Conservation (phyloP, 192 early-diverging fungal genomes). For the Entomortierella beljakovae region DNA sequence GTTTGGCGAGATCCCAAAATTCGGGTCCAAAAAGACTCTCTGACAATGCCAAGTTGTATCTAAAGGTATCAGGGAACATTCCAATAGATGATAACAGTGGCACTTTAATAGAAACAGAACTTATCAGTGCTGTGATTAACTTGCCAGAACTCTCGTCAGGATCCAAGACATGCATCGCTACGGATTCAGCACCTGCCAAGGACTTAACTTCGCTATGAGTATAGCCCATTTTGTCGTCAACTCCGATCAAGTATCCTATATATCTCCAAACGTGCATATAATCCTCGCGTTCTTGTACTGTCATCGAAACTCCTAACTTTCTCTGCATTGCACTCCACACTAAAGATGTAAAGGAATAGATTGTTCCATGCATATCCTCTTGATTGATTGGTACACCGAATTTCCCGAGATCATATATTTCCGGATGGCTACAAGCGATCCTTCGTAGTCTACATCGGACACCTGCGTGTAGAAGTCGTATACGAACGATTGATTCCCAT, state of each 20-base stretch:
- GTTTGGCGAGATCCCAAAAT: slow-evolving; percentile 12
- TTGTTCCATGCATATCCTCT: slow-evolving; percentile 37
- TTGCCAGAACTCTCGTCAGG: slow-evolving; percentile 15
- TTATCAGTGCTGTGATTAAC: slow-evolving; percentile 2
- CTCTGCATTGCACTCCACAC: slow-evolving; percentile 36
- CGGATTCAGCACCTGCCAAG: slow-evolving; percentile 38
- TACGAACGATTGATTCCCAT: slow-evolving; percentile 42
- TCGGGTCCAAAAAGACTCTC: slow-evolving; percentile 15
- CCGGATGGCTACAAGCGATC: slow-evolving; percentile 21
- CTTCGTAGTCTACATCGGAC: slow-evolving; percentile 27
- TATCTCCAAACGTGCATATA: slow-evolving; percentile 64
- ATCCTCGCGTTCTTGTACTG: slow-evolving; percentile 46
- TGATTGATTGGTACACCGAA: slow-evolving; percentile 51
- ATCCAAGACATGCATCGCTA: slow-evolving; percentile 19
- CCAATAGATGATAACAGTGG: not conserved
- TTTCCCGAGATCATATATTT: slow-evolving; percentile 19
- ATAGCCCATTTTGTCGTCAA: slow-evolving; percentile 33
- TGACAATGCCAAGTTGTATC: slow-evolving; percentile 21
- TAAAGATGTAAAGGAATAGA: slow-evolving; percentile 36
- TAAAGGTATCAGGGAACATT: slow-evolving; percentile 11
- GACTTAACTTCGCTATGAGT: not conserved
- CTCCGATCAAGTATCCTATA: slow-evolving; percentile 61
- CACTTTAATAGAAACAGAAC: not conserved
- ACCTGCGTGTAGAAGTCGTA: slow-evolving; percentile 37
- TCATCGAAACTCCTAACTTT: slow-evolving; percentile 38